Evolutionary conservation across 176 grass and related monocot genomes (phyloP).

Genomic region (Hordeum vulgare): DNA sequence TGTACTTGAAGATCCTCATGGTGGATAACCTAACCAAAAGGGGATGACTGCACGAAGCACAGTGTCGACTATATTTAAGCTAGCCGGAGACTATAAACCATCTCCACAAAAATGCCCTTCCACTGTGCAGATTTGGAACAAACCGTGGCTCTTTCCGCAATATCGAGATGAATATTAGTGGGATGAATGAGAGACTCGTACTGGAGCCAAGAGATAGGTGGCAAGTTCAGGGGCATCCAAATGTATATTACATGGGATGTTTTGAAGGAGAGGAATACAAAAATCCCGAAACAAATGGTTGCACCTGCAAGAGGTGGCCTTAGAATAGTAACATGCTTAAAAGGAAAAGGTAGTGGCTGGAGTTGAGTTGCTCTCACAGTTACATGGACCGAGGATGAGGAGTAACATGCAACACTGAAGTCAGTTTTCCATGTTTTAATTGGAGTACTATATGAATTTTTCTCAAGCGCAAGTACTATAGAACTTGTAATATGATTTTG

Average conservation of each 20-base stretch:
- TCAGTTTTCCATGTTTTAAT: not conserved
- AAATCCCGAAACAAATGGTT: not conserved
- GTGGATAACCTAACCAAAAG: not conserved
- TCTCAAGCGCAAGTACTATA: not conserved
- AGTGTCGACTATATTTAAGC: not conserved
- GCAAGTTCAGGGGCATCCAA: not conserved
- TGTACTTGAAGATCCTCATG: not conserved
- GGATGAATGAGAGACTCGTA: not conserved
- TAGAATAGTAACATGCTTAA: not conserved
- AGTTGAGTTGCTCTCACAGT: not conserved
- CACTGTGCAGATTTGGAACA: not conserved
- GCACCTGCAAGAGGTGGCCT: not conserved
- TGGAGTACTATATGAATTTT: slow-evolving; percentile 5
- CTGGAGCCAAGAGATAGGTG: not conserved
- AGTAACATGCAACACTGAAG: not conserved
- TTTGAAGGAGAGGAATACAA: not conserved
- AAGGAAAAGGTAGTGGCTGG: not conserved
- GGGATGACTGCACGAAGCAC: not conserved
- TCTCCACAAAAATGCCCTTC: not conserved
- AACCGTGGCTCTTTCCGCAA: not conserved
- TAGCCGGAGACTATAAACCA: not conserved
- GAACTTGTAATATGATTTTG: not conserved
- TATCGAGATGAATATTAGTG: not conserved
- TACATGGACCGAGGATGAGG: not conserved
- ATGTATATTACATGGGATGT: not conserved